Evolutionary conservation across 257 asterid genomes (phyloP).

Genomic region (Solanum medicagineum): DNA sequence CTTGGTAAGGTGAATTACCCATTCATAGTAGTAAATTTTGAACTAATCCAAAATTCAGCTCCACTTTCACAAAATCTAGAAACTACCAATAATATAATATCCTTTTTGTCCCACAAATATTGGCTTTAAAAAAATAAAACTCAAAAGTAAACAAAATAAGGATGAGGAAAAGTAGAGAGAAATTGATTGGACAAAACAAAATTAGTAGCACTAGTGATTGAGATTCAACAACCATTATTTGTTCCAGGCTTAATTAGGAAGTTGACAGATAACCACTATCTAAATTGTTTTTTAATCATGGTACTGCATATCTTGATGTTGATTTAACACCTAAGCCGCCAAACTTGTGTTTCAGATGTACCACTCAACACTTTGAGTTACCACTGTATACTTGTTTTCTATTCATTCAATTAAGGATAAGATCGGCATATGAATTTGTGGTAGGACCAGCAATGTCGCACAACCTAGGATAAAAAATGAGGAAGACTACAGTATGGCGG

Average conservation of each 20-base stretch:
- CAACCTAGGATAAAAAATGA: background rate
- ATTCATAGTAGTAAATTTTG: background rate
- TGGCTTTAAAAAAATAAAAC: background rate
- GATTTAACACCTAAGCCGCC: background rate
- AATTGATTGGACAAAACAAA: background rate
- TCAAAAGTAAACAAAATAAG: background rate
- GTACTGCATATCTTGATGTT: background rate
- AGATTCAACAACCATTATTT: background rate
- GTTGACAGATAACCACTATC: background rate
- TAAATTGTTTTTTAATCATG: background rate
- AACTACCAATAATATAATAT: background rate
- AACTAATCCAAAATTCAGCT: background rate
- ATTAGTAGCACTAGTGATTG: background rate
- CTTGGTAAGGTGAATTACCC: background rate
- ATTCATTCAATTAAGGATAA: too few species aligned
- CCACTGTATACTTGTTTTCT: background rate
- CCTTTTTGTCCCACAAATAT: background rate
- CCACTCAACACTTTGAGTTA: background rate
- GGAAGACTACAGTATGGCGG: background rate
- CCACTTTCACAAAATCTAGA: background rate
- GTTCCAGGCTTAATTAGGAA: background rate
- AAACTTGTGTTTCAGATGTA: background rate
- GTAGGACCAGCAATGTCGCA: background rate
- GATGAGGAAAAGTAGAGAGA: background rate
- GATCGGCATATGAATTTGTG: background rate